Conservation (phyloP, 176 grass and related monocot species). For the Triticum dicoccoides region DNA sequence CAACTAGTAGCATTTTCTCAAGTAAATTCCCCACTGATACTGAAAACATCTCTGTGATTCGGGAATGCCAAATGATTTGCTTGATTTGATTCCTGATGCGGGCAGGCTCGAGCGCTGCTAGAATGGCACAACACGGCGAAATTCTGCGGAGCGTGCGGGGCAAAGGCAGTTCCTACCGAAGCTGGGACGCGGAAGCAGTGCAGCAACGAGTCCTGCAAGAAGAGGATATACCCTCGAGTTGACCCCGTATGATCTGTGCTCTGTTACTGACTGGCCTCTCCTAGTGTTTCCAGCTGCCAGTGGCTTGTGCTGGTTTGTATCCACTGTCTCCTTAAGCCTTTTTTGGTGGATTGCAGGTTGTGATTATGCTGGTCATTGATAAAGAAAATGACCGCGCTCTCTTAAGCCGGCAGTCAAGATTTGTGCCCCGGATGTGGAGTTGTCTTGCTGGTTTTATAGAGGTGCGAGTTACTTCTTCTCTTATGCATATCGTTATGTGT, state of each 20-base stretch:
- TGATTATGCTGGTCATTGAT: constrained; percentile 95
- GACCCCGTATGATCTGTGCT: constrained; percentile 61
- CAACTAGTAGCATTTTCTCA: neutral
- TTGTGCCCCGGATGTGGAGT: constrained; percentile 91
- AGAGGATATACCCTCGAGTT: constrained; percentile 82
- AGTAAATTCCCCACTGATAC: neutral
- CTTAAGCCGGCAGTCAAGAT: constrained; percentile 84
- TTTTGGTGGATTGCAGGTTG: constrained; percentile 52
- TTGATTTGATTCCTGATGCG: constrained; percentile 3
- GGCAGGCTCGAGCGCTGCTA: constrained; percentile 71
- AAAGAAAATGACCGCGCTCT: constrained; percentile 76
- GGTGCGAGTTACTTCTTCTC: constrained; percentile 25
- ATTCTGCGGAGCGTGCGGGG: constrained; percentile 89
- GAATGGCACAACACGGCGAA: constrained; percentile 78
- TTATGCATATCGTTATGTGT: neutral
- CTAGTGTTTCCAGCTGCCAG: neutral
- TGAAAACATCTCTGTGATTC: neutral
- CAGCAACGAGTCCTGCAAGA: constrained; percentile 79
- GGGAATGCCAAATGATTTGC: neutral
- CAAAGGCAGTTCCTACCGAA: constrained; percentile 55
- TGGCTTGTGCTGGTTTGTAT: neutral
- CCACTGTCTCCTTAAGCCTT: neutral
- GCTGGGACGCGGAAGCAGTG: constrained; percentile 87
- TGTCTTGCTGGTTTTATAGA: constrained; percentile 98
- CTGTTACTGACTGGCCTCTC: neutral